Conservation (phyloP, 169 alveolate genomes). For the Cardiosporidium cionae region DNA sequence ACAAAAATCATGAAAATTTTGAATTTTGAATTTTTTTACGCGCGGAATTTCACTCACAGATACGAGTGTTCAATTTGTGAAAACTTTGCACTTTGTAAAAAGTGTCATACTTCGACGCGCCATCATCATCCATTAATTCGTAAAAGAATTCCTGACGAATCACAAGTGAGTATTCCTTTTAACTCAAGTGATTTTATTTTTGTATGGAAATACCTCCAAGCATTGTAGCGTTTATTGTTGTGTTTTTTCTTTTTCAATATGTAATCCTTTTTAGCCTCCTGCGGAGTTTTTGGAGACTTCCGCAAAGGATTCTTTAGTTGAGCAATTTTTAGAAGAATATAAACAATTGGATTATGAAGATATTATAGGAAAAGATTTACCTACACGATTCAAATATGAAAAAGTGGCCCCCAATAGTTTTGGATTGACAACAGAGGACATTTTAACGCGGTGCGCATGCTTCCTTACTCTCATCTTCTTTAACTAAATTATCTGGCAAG, state of each 20-base stretch:
- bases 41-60: conserved; percentile 22
- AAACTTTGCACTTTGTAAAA: conserved; percentile 68
- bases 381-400: conserved; percentile 56
- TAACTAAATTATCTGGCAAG: background rate
- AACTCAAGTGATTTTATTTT: background rate
- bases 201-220: background rate
- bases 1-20: too few species aligned
- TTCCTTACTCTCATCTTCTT: background rate
- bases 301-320: conserved; percentile 10
- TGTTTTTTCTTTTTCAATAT: background rate
- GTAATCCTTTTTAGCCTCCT: conserved; percentile 17
- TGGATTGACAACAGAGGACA: conserved; percentile 60
- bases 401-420: conserved; percentile 44
- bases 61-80: conserved; percentile 75
- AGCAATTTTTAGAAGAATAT: conserved; percentile 52
- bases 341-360: conserved; percentile 60
- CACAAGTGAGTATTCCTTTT: conserved; percentile 11
- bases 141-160: conserved; percentile 25
- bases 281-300: background rate
- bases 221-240: background rate
- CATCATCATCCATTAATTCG: conserved; percentile 23
- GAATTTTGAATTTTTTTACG: background rate
- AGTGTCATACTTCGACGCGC: conserved; percentile 48
- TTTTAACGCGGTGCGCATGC: conserved; percentile 30
- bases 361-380: conserved; percentile 54